Evolutionary conservation across 768 basidiomycete genomes (phyloP).

Genomic region (Pleurotus citrinopileatus): DNA sequence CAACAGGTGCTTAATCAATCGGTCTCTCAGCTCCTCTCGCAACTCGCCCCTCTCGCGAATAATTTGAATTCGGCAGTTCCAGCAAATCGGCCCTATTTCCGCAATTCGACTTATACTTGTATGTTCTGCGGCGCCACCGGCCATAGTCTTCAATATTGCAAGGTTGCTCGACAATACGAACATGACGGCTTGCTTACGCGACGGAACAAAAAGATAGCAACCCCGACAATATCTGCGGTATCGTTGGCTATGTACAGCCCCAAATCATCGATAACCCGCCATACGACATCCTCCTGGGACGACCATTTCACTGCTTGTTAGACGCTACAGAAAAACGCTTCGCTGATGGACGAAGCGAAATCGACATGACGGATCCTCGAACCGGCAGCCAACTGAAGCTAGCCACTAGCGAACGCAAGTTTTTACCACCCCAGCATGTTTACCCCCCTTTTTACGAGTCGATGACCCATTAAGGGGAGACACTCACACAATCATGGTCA

Average conservation of each 20-base stretch:
- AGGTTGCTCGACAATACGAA: background rate
- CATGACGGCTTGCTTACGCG: background rate
- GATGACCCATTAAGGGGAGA: no score
- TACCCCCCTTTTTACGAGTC: no score
- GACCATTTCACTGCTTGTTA: constrained; percentile 8
- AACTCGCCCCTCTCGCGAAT: no score
- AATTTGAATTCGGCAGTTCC: no score
- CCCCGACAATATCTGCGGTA: background rate
- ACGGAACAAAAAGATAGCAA: background rate
- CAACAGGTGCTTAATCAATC: no score
- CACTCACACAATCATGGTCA: no score
- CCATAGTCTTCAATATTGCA: background rate
- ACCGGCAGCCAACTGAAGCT: background rate
- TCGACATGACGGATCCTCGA: no score
- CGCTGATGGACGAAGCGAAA: background rate
- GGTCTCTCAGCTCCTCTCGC: no score
- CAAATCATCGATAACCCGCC: constrained; percentile 13
- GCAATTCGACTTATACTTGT: background rate
- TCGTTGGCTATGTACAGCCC: constrained; percentile 7
- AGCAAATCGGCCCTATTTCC: no score
- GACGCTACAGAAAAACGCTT: background rate
- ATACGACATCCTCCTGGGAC: constrained; percentile 14
- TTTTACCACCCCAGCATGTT: no score
- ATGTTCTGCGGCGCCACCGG: background rate
- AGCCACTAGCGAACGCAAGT: background rate